Evolutionary conservation across 495 filamentous ascomycete genomes (phyloP).

Genomic region (Xylaria castorea): DNA sequence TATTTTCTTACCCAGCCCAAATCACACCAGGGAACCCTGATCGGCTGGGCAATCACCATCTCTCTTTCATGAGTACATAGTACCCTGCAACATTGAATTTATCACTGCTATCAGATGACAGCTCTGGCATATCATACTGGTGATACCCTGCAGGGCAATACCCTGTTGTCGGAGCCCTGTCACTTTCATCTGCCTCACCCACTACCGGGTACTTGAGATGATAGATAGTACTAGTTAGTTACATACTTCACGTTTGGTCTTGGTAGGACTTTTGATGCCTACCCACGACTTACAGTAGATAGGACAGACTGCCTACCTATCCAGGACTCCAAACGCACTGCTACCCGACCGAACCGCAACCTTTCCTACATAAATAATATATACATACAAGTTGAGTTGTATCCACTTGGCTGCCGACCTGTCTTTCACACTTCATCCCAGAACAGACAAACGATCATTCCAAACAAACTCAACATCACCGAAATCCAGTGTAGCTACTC

Average conservation of each 20-base stretch:
- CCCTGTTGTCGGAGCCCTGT: not conserved
- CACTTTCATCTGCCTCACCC: not conserved
- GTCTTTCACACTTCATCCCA: not conserved
- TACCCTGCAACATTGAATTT: not conserved
- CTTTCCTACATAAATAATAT: conserved; percentile 4
- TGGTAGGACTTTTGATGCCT: conserved; percentile 25
- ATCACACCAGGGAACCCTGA: conserved; percentile 4
- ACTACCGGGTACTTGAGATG: not conserved
- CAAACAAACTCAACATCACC: not conserved
- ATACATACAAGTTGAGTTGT: conserved; percentile 5
- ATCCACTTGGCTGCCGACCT: not conserved
- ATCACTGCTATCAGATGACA: not conserved
- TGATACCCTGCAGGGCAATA: not conserved
- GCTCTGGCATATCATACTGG: not conserved
- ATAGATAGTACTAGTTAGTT: too few species aligned
- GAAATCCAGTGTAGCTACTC: not conserved
- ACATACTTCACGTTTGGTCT: conserved; percentile 8
- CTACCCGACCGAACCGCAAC: conserved; percentile 23
- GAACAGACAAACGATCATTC: not conserved
- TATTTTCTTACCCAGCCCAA: conserved; percentile 17
- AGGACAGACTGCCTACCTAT: not conserved
- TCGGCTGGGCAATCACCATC: not conserved
- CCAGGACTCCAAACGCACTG: conserved; percentile 28
- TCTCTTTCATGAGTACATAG: not conserved
- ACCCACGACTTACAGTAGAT: not conserved